Base-by-base conservation (phyloP, 2,329 filamentous ascomycete genomes). In the Claviceps sp. region DNA sequence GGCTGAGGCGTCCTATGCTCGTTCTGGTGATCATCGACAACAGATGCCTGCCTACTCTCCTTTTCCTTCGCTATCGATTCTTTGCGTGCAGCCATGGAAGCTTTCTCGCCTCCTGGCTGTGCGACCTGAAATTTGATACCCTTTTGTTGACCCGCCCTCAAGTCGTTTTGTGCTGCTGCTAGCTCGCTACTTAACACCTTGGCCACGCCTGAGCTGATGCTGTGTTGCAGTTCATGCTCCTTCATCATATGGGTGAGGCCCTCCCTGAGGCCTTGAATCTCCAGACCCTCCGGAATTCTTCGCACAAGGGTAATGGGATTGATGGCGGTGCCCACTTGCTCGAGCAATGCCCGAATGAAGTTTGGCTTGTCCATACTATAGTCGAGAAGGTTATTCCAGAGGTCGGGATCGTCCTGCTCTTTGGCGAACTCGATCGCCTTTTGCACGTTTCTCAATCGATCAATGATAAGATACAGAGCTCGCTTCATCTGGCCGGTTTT, bases 301-400 rank as follows among this genome's bases (percentile, higher is more conserved):
- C 86, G 78, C 5, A 98, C 88, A 3, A 98, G 79, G 16, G 85
- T 86, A 56, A 97, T 91, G 0, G 93, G 93, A 61, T 97, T 84
- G 61, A 98, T 93, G 1, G 88, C 82, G 1, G 90, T 97, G 38
- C 93, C 93, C 1, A 95, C 91, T 69, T 97, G 88, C 61, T 95
- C 88, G 0, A 98, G 79, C 3, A 98, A 73, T 0, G 87, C 90
- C 13, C 88, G 84, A 58, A 98, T 97, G 69, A 98, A 98, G 42
- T 81, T 81, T 1, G 93, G 93, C 63, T 96, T 95, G 69, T 96
- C 89, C 93, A 98, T 97, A 55, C 86, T 91, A 67, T 97, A 97
- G 59, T 91, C 82, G 5, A 98, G 78, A 7, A 98, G 75, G 62
- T 97, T 90, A 57, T 95, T 86, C 93, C 93, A 98, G 0, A 98